Base-by-base conservation (phyloP, 768 basidiomycete species). In the Hypsizygus marmoreus region DNA sequence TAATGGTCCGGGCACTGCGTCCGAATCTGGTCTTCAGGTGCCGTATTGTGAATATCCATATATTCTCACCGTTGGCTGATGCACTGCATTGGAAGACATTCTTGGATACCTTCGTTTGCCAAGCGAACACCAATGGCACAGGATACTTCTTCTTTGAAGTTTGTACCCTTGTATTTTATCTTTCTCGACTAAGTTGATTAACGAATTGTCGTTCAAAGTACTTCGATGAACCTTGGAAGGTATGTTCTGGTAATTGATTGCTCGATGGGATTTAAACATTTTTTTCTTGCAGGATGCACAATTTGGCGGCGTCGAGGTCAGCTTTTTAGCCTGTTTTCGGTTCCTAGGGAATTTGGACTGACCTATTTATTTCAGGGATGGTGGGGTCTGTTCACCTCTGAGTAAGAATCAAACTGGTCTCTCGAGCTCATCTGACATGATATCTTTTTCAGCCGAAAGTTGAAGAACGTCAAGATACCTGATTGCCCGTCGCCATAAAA, bases 91-190 rank as follows among this genome's bases (percentile, higher is more conserved):
- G 49, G 2, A 43, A 97, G 79, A 80, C 62, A 13, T 99, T 91
- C 76, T 60, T 99, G 48, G 74, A 98, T 61, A 82, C 78, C 0
- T 99, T 91, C 54, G 82, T 94, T 6, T 99, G 95, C 59, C 77
- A 82, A 60, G 88, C 95, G 0, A 97, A 93, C 62, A 50, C 63
- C 13, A 93, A 93, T 50, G 79, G 79, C 10, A 93, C 89, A 1
- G 72, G 80, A 12, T 95, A 95, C 69, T 97, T 93, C 78, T 95
- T 80, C 73, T 91, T 92, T 49, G 88, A 88, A 74, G 80, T 80
- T 36, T 11, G 74, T 47, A n/a, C 7, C 20, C n/a, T 37, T 8
- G 16, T 28, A 39, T 7, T n/a, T 43, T 25, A 12, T 25, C 9
- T 10, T 19, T 11, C 23, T 29, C 22, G 14, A 13, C 9, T 22